Evolutionary conservation across 441 rosid species (phyloP), one percentile per base, ranked within the genome.

Genomic region (Corymbia citriodora): DNA sequence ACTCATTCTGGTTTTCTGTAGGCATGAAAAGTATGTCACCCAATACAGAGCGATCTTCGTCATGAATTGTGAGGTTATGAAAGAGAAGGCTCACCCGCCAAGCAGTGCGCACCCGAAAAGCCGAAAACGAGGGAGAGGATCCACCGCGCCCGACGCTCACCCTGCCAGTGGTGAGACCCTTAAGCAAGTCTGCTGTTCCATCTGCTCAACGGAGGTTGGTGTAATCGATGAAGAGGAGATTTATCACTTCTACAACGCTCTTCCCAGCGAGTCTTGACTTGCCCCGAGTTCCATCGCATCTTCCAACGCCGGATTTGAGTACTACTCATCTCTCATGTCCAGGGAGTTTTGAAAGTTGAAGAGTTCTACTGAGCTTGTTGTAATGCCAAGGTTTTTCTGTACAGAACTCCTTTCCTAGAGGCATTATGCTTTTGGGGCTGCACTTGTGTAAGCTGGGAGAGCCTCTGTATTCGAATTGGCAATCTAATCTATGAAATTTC

Each of bases 21-120:
- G 97, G 96, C 98, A 96, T 82, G 97, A 94, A 88, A 96, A 92
- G 89, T 92, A 94, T 63, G 92, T 94, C 93, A 95, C 97, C 45
- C 97, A 95, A 93, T 96, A 95, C 94, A 93, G 97, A 89, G 97
- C 96, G 27, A 88, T 96, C 87, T 95, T 95, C 59, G 97, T 96
- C 82, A 93, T 93, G n/a, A 96, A 96, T 89, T 96, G 97, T 92
- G 90, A 88, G 88, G 92, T 94, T 83, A 95, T 87, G 65, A 91
- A 87, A 63, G 93, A 89, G n/a, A 89, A 88, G 74, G 90, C 68
- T 23, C 21, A 70, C 17, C 55, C 52, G 88, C 90, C 92, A 88
- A 93, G 61, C 74, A 90, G 3, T 63, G 40, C 29, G 68, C 90
- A 25, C 82, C 88, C 93, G 2, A 92, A 88, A 55, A 59, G 83